These are phyloP conservation scores for Penicillium antarcticum DNA, from an alignment of 495 filamentous ascomycete species.

Conservation along the genomic window DNA sequence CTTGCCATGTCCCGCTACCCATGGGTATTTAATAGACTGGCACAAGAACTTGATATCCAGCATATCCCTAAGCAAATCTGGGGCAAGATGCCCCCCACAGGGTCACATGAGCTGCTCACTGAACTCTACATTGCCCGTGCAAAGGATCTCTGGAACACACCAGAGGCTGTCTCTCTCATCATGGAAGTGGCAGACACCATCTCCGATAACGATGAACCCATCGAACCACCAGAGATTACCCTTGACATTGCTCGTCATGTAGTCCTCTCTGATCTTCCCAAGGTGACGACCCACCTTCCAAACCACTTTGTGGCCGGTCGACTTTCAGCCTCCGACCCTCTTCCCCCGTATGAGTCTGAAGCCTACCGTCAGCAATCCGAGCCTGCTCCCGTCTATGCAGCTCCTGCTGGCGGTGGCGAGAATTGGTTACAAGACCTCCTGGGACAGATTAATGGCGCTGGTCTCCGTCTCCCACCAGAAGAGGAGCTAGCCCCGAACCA, in stretches of 20 bases:
- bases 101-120: constrained; percentile 68
- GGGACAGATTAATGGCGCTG: constrained; percentile 28
- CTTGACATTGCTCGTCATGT: constrained; percentile 73
- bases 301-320: constrained; percentile 38
- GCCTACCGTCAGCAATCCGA: constrained; percentile 39
- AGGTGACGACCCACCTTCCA: constrained; percentile 43
- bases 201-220: constrained; percentile 29
- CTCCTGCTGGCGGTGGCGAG: constrained; percentile 32
- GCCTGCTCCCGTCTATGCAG: constrained; percentile 34
- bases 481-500: neutral
- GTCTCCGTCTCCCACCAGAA: neutral
- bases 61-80: constrained; percentile 73
- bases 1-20: constrained; percentile 69
- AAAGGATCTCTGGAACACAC: constrained; percentile 88
- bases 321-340: constrained; percentile 43
- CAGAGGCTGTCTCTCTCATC: constrained; percentile 66
- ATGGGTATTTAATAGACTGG: constrained; percentile 77
- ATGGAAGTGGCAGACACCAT: constrained; percentile 66
- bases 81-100: constrained; percentile 67
- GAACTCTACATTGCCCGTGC: constrained; percentile 76
- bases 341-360: constrained; percentile 44
- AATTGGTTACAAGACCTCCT: constrained; percentile 44
- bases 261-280: constrained; percentile 68
- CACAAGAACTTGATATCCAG: constrained; percentile 70
- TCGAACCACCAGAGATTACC: constrained; percentile 50